A percentile compares a stretch with the other conserved stretches of the same genome.
Conservation (phyloP, 345 rosid species). For the Arabidopsis thaliana region DNA sequence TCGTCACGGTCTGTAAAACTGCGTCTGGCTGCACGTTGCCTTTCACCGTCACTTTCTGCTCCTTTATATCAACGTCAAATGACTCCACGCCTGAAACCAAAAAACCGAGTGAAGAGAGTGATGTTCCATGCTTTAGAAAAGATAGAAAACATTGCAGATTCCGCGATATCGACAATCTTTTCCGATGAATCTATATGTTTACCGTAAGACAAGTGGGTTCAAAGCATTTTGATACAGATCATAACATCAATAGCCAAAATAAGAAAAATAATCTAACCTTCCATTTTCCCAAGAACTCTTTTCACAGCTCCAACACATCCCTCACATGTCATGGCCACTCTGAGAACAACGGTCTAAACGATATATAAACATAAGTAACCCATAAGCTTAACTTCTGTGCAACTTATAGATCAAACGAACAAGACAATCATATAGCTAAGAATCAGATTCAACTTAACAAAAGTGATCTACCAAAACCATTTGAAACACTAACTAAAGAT, state of each 20-base stretch:
- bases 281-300: slow-evolving; percentile 89
- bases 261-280: slow-evolving; percentile 46
- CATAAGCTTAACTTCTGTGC: slow-evolving; percentile 13
- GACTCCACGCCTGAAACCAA: slow-evolving; percentile 64
- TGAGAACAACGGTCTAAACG: slow-evolving; percentile 76
- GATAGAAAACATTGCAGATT: neutral
- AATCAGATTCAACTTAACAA: neutral
- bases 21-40: slow-evolving; percentile 84
- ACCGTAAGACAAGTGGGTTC: neutral
- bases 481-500: neutral
- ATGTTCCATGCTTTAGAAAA: neutral
- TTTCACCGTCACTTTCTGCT: slow-evolving; percentile 90
- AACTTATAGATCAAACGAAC: neutral
- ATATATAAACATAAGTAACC: neutral
- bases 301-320: slow-evolving; percentile 91
- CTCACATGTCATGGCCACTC: slow-evolving; percentile 85
- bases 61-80: slow-evolving; percentile 73
- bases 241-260: neutral
- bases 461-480: neutral
- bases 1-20: slow-evolving; percentile 77
- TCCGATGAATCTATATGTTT: neutral
- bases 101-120: neutral
- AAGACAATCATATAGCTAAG: neutral
- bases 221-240: slow-evolving; percentile 6
- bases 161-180: neutral